Conservation (phyloP, 192 early-diverging fungal genomes). For the Backusella tarrabulga region DNA sequence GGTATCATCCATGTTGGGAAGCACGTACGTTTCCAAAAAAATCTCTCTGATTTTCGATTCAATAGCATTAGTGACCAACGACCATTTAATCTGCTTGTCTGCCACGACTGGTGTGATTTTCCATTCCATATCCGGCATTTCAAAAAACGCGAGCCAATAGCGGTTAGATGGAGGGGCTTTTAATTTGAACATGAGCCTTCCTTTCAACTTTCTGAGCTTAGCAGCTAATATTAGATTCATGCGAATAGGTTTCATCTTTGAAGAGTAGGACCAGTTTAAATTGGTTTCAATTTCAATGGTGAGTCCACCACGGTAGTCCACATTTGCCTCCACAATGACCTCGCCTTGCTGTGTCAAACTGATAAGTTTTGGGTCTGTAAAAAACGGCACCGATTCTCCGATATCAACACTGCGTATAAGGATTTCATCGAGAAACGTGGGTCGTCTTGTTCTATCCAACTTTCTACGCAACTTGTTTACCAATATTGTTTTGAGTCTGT, state of each 20-base stretch:
- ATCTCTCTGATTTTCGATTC: slow-evolving; percentile 82
- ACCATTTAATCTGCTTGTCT: slow-evolving; percentile 76
- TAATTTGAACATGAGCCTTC: slow-evolving; percentile 76
- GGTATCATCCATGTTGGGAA: slow-evolving; percentile 91
- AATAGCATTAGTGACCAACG: slow-evolving; percentile 76
- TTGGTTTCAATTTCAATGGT: slow-evolving; percentile 72
- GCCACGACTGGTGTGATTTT: slow-evolving; percentile 78
- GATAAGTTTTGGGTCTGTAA: slow-evolving; percentile 74
- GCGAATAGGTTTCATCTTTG: slow-evolving; percentile 55
- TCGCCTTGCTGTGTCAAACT: slow-evolving; percentile 66
- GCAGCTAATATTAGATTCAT: slow-evolving; percentile 79
- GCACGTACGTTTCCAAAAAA: slow-evolving; percentile 73
- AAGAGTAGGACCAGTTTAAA: slow-evolving; percentile 32
- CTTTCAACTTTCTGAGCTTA: slow-evolving; percentile 68
- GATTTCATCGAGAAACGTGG: slow-evolving; percentile 79
- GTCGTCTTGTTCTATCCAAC: slow-evolving; percentile 61
- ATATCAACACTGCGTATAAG: slow-evolving; percentile 72
- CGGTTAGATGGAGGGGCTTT: slow-evolving; percentile 84
- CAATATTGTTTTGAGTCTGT: slow-evolving; percentile 55
- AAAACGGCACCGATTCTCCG: slow-evolving; percentile 80
- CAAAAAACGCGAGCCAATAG: slow-evolving; percentile 86
- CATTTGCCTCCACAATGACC: slow-evolving; percentile 68
- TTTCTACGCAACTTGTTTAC: slow-evolving; percentile 65
- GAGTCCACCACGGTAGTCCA: slow-evolving; percentile 82
- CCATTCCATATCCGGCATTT: slow-evolving; percentile 73